Base-by-base conservation (phyloP, 495 filamentous ascomycete species). In the Bryoglossum gracile region DNA sequence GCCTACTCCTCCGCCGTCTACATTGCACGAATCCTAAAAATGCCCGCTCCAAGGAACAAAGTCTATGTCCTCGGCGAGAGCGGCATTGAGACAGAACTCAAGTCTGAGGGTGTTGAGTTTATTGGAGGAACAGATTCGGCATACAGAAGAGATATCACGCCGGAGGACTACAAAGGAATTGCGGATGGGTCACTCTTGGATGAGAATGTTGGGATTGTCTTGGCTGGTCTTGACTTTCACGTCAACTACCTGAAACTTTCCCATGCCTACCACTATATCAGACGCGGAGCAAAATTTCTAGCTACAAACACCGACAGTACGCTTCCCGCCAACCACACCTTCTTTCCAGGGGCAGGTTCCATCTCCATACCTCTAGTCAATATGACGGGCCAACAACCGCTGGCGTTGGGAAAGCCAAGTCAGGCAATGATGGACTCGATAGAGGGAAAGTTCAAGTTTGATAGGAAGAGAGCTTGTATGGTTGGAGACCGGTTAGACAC, bases 391-490 rank as follows among this genome's bases (percentile, higher is more conserved):
- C 59, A 77, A 66, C 69, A 83, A 57, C 89, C 91, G 1, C 60
- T 87, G 26, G 79, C 86, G 4, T 65, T 96, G 36, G 92, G 92
- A 8, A 99, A 99, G 67, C 94, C 92, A 3, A 94, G 87, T 55
- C 87, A 95, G 70, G 90, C 89, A 9, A 97, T 98, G 92, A 95
- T 98, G 92, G 90, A 96, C 68, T 87, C 94, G 5, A 84, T 98
- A 59, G 91, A 97, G 72, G 91, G 91, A 25, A 95, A 91, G 66
- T 95, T 96, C 62, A 70, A 77, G 46, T 84, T 98, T 43, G 87
- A 97, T 62, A 78, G 89, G 32, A 80, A 71, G 37, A 80, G 79
- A 42, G 81, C 94, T 1, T 97, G 94, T 63, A 99, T 99, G 94
- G 80, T 99, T 23, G 92, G 92, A 3, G 92, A 99, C 67, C 76